Percentiles rank a stretch among this genome's conserved stretches.
These are phyloP conservation scores for Fraxinus cuspidata DNA, from an alignment of 257 asterid species.

Conservation along the genomic window DNA sequence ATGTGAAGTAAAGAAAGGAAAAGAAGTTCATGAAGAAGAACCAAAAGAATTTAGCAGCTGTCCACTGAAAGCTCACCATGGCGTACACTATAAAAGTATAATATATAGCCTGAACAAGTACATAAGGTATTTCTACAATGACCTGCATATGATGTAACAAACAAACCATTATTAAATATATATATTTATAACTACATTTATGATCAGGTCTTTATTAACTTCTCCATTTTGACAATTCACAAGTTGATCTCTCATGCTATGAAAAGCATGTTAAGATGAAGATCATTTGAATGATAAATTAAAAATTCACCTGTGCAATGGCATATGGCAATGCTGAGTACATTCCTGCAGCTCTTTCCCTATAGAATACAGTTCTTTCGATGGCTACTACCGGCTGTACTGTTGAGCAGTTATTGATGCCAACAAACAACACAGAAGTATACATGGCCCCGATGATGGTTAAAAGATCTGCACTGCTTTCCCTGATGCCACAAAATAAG, in stretches of 20 bases:
- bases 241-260: neutral
- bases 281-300: neutral
- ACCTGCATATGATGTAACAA: slow-evolving; percentile 37
- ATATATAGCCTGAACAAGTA: slow-evolving; percentile 46
- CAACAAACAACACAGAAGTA: slow-evolving; percentile 48
- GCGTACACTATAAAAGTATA: slow-evolving; percentile 52
- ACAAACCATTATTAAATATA: neutral
- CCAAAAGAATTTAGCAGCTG: slow-evolving; percentile 51
- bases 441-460: slow-evolving; percentile 63
- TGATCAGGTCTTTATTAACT: neutral
- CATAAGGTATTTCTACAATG: slow-evolving; percentile 49
- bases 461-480: slow-evolving; percentile 37
- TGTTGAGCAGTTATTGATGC: slow-evolving; percentile 47
- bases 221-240: neutral
- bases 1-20: slow-evolving; percentile 56
- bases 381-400: slow-evolving; percentile 48
- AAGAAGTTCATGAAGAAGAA: slow-evolving; percentile 54
- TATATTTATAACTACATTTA: neutral
- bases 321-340: slow-evolving; percentile 64
- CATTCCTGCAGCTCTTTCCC: slow-evolving; percentile 65
- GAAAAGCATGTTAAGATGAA: neutral
- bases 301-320: slow-evolving; percentile 51
- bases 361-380: slow-evolving; percentile 55
- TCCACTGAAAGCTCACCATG: slow-evolving; percentile 58
- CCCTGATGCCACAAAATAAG: slow-evolving; percentile 27